Evolutionary conservation across 2,329 filamentous ascomycete genomes (phyloP).

Genomic region (Aspergillus fructus): DNA sequence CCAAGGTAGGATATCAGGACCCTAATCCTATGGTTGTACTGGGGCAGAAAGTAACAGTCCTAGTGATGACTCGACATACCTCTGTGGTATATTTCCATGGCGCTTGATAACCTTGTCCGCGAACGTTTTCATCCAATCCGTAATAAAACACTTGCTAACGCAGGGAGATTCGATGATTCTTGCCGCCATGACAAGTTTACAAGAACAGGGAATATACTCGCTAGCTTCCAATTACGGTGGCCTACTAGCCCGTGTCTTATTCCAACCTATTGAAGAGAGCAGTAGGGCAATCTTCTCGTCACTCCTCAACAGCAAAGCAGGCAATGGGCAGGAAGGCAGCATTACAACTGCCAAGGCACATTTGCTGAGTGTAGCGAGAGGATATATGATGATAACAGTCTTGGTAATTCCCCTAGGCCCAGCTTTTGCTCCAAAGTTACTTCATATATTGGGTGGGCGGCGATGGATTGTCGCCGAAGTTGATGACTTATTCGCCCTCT

Average conservation of each 20-base stretch:
- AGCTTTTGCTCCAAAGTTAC: slow-evolving; percentile 68
- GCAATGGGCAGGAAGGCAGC: slow-evolving; percentile 16
- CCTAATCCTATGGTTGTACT: neutral
- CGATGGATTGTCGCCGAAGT: slow-evolving; percentile 75
- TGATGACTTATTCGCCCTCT: slow-evolving; percentile 70
- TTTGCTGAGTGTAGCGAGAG: slow-evolving; percentile 57
- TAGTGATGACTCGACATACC: slow-evolving; percentile 45
- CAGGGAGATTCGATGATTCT: slow-evolving; percentile 93
- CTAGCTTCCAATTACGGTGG: slow-evolving; percentile 94
- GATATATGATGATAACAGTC: slow-evolving; percentile 73
- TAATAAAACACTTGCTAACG: slow-evolving; percentile 89
- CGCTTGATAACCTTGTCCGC: slow-evolving; percentile 70
- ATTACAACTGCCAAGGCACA: slow-evolving; percentile 32
- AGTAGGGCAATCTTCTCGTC: slow-evolving; percentile 87
- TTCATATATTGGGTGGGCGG: slow-evolving; percentile 72
- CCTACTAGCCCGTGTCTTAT: slow-evolving; percentile 80
- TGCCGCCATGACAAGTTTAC: slow-evolving; percentile 70
- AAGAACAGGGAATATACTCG: slow-evolving; percentile 86
- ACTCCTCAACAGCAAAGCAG: slow-evolving; percentile 56
- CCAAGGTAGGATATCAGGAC: slow-evolving; percentile 38
- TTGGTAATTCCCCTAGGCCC: slow-evolving; percentile 71
- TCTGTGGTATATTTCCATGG: slow-evolving; percentile 64
- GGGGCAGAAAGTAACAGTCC: slow-evolving; percentile 14
- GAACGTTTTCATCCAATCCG: slow-evolving; percentile 83
- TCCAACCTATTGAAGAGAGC: slow-evolving; percentile 94